Percentiles rank a stretch among this genome's conserved stretches.
Evolutionary conservation across 1,284 basidiomycete species (phyloP).

Genomic region (Sporisorium exsertum): DNA sequence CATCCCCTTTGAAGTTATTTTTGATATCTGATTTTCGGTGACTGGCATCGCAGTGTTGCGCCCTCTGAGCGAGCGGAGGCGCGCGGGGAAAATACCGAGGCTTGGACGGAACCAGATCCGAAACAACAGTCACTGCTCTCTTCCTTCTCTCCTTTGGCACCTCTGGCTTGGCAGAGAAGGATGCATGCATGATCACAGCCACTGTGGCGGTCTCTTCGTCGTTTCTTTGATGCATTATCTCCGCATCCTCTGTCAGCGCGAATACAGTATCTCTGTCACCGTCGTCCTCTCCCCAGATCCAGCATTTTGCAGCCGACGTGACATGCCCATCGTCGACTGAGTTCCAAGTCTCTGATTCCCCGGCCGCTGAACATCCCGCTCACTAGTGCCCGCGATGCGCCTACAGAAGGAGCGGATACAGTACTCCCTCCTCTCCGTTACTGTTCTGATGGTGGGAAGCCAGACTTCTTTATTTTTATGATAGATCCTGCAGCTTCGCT

Average conservation of each 20-base stretch:
- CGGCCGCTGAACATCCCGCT: conserved; percentile 12
- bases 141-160: not conserved
- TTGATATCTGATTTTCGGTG: conserved; percentile 12
- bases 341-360: conserved; percentile 23
- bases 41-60: conserved; percentile 14
- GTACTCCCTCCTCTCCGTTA: too few relatives aligned
- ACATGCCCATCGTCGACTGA: not conserved
- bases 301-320: conserved; percentile 5
- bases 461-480: too few relatives aligned
- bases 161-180: too few relatives aligned
- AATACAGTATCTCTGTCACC: not conserved
- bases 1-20: not conserved
- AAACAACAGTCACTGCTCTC: too few relatives aligned
- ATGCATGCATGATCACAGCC: not conserved
- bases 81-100: conserved; percentile 31
- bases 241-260: not conserved
- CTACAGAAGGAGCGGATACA: conserved; percentile 12
- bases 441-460: too few relatives aligned
- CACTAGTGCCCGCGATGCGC: conserved; percentile 39
- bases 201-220: conserved; percentile 5
- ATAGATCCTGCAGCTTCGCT: conserved; percentile 35
- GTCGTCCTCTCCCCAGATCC: not conserved
- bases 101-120: not conserved
- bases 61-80: conserved; percentile 9
- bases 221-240: not conserved